phyloP scores from a whole-genome alignment of 208 protist species.

The Leishmania tropica region DNA sequence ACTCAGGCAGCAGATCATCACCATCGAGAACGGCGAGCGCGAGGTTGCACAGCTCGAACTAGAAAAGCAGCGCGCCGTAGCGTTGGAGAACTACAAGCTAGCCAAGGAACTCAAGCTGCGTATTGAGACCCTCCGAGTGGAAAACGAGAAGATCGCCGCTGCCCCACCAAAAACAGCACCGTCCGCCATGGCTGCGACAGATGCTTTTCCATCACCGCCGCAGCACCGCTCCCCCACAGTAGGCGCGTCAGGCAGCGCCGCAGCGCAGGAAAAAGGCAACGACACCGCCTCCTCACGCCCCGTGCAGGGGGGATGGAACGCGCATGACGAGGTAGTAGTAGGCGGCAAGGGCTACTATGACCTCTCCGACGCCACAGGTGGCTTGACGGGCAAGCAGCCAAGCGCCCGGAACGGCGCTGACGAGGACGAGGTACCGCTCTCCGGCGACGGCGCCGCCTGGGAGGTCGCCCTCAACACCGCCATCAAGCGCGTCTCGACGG shows the following conservation, averaged over 20 bases:
- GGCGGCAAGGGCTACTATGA: conserved; percentile 68
- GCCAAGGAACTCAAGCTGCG: conserved; percentile 83
- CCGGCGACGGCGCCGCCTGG: conserved; percentile 61
- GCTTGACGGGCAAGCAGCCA: neutral
- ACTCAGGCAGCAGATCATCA: conserved; percentile 66
- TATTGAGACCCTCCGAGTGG: conserved; percentile 62
- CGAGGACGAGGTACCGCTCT: conserved; percentile 32
- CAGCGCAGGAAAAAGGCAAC: neutral
- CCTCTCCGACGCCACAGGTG: conserved; percentile 37
- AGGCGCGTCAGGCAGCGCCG: neutral
- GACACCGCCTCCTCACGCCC: neutral
- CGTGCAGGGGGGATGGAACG: conserved; percentile 3
- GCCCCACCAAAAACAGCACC: neutral
- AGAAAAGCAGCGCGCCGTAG: conserved; percentile 73
- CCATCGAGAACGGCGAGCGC: conserved; percentile 42
- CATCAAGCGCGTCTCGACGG: conserved; percentile 44
- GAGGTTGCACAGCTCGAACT: conserved; percentile 64
- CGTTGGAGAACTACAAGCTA: conserved; percentile 72
- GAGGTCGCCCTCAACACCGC: conserved; percentile 66
- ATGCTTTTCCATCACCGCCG: neutral
- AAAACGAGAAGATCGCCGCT: conserved; percentile 9
- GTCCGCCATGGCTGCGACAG: neutral
- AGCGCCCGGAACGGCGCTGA: neutral
- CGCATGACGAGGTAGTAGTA: conserved; percentile 72
- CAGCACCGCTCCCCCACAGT: neutral